Base-by-base conservation (phyloP, 2,329 filamentous ascomycete genomes). In the Peltaster fructicola region DNA sequence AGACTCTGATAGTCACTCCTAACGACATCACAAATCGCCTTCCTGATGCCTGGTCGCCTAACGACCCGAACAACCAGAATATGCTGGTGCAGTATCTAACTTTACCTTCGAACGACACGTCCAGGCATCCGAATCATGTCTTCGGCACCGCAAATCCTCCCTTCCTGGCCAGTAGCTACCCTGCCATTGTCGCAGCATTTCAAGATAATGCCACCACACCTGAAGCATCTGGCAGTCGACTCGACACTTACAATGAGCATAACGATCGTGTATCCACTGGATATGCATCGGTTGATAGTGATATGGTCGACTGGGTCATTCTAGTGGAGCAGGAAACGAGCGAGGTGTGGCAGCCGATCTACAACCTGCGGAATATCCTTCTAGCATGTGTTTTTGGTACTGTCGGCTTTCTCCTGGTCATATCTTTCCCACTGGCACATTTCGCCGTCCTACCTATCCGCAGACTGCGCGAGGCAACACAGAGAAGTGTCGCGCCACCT, bases 361-460 rank as follows among this genome's bases (percentile, higher is more conserved):
- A 59, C 14, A 71, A 68, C 11, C 58, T 92, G n/a, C 69, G 78
- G 11, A 72, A 74, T 23, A 79, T 92, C 24, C 64, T 93, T 2
- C 52, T 92, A 2, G 79, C 70, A 4, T 91, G 80, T 32, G 76
- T 91, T 0, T 90, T 92, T 45, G 79, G 76, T 1, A 85, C 81
- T 0, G 64, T 73, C 8, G 82, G 38, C 0, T 59, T 75, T 4
- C 65, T 90, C 25, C 46, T 82, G 3, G 33, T 90, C 6, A 47
- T 90, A 2, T 62, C 80, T 3, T 64, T 84, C 17, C 80, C 82
- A 0, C 69, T 82, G 17, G 80, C 82, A 2, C 82, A 92, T 44
- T 67, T 76, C 31, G 77, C 77, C 23, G 80, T 88, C 22, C 58
- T 72, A 36, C 84, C 84, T 0, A 92, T 91, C 35, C 60, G 75